A percentile compares a stretch with the other conserved stretches of the same genome.
These are phyloP conservation scores for Lasiodiplodia hormozganensis DNA, from an alignment of 2,329 filamentous ascomycete species.

Conservation along the genomic window DNA sequence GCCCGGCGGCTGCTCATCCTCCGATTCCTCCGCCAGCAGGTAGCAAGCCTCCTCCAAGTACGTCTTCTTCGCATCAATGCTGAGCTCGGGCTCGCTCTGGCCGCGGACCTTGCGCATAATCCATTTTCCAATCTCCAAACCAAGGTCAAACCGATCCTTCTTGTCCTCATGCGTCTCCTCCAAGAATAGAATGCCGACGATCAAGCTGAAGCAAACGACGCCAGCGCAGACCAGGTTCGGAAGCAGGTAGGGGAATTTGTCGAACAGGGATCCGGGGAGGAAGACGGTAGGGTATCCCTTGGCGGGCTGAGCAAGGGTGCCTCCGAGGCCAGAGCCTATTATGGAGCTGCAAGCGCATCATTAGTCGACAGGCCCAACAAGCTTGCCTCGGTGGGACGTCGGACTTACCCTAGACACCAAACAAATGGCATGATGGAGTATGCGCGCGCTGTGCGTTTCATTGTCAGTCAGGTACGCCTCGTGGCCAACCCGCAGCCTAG, in stretches of 20 bases:
- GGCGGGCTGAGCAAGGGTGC: slow-evolving; percentile 85
- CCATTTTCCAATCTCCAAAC: slow-evolving; percentile 77
- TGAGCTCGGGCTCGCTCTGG: slow-evolving; percentile 37
- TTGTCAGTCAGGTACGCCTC: slow-evolving; percentile 36
- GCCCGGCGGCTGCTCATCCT: slow-evolving; percentile 69
- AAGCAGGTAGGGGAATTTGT: slow-evolving; percentile 85
- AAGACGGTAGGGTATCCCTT: slow-evolving; percentile 81
- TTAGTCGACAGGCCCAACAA: slow-evolving; percentile 33
- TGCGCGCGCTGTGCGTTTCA: slow-evolving; percentile 70
- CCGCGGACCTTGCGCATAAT: slow-evolving; percentile 55
- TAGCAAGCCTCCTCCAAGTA: slow-evolving; percentile 65
- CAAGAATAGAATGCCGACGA: slow-evolving; percentile 82
- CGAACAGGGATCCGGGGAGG: slow-evolving; percentile 76
- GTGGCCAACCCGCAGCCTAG: slow-evolving; percentile 22
- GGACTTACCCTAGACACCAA: slow-evolving; percentile 84
- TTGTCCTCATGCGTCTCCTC: slow-evolving; percentile 92
- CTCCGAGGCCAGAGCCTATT: slow-evolving; percentile 88
- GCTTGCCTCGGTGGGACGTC: slow-evolving; percentile 26
- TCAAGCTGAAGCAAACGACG: slow-evolving; percentile 77
- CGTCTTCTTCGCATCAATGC: slow-evolving; percentile 50
- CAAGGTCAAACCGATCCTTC: slow-evolving; percentile 77
- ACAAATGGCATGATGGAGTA: slow-evolving; percentile 98
- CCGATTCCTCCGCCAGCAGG: slow-evolving; percentile 64
- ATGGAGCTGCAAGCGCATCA: slow-evolving; percentile 70
- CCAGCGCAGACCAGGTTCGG: slow-evolving; percentile 88